Evolutionary conservation across 139 green algal genomes (phyloP), one percentile per base, ranked within the genome.

Genomic region (Haematococcus sp.): DNA sequence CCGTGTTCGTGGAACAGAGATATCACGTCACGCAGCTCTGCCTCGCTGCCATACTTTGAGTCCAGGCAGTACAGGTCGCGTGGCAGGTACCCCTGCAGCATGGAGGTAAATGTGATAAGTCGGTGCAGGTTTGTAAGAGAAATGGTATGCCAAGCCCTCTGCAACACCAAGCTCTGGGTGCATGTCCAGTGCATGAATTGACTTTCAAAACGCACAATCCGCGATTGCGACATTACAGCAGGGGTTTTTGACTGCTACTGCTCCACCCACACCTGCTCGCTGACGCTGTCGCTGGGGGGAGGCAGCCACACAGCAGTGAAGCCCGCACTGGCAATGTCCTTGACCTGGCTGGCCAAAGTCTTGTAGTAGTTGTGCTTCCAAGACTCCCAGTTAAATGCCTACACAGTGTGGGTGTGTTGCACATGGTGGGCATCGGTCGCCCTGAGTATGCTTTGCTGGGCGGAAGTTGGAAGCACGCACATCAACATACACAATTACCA

Each of bases 311-410:
- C 68, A 25, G 81, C 70, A 15, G 93, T 97, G 84, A 98, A 93
- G 56, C 95, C 95, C 34, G 80, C 73, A n/a, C 88, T 84, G 7
- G 89, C 84, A 23, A 98, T 89, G 20, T 93, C 86, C 16, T 70
- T 63, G 2, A 84, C 80, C 66, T 86, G 73, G 3, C 35, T 58
- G n/a, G 34, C 68, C 23, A 94, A 76, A 31, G 81, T 70, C 31
- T 85, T 80, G 77, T 93, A 93, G 81, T 85, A 91, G 58, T 79
- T 72, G 40, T 30, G 34, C 76, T 92, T 89, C 75, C 87, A 87
- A 13, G 80, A 91, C 81, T 98, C 94, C 94, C 94, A 98, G 84
- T 98, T 98, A 87, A 98, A 98, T 44, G 72, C 91, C 87, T 93
- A 81, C 15, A 84, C n/a, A n/a, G n/a, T 9, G 40, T 33, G 31